Evolutionary conservation across 331 rosid species (phyloP), one percentile per base, ranked within the genome.

Genomic region (Arachis monticola): DNA sequence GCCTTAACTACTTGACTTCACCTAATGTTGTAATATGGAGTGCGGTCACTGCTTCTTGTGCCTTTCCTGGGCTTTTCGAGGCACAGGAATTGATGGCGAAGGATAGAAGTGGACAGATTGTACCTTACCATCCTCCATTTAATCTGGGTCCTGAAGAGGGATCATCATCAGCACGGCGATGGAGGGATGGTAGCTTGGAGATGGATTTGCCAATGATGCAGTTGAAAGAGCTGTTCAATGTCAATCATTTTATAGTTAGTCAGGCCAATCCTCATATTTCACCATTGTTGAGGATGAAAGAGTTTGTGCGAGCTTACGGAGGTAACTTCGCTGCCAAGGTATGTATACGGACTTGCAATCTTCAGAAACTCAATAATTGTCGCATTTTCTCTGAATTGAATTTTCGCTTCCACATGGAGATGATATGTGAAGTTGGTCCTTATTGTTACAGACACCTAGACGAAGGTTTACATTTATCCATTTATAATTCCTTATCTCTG

Each of bases 21-120:
- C 98, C 98, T 40, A 96, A 94, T 76, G 98, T 94, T 83, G 98
- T 94, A 55, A 91, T 94, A 88, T 94, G 98, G 98, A 94, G 98
- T 81, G 98, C 98, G 32, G 98, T 94, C 70, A 94, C 97, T 1
- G 98, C 98, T 70, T 94, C 98, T 64, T 94, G 98, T 65, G 98
- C 98, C 62, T 94, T 94, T 74, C 98, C 97, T 70, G 98, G 96
- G 59, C 98, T 94, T 71, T 93, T 91, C 44, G 98, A 91, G 93
- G 98, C 98, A 27, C 98, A 94, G 84, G 98, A 94, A 79, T 82
- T 94, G 69, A 94, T 94, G 98, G 98, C 98, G 31, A 94, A 94
- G 90, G 86, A 94, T 83, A 85, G 98, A 79, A 90, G 91, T 35
- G 97, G 98, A 46, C 90, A 94, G 76, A 88, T 90, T 76, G 97